phyloP scores from a whole-genome alignment of 805 yeast species.

The Metschnikowia cerradonensis region DNA sequence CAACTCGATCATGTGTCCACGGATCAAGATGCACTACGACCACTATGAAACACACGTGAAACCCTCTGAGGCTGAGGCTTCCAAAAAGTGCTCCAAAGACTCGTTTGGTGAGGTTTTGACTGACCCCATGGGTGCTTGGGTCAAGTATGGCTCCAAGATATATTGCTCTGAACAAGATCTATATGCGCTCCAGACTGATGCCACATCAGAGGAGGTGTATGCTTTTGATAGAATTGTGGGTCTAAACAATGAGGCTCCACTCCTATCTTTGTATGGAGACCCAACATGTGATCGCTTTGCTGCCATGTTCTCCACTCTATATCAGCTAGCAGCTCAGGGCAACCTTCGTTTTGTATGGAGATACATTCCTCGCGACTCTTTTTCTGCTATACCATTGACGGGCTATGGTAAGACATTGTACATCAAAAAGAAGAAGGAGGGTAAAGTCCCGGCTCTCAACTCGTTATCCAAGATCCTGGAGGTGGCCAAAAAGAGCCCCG shows the following conservation, averaged over 20 bases:
- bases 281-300: constrained; percentile 46
- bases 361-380: constrained; percentile 49
- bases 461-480: constrained; percentile 3
- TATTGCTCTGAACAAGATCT: constrained; percentile 70
- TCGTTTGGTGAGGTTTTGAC: constrained; percentile 29
- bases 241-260: constrained; percentile 40
- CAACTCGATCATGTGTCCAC: constrained; percentile 52
- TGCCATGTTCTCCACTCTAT: constrained; percentile 55
- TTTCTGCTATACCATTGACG: constrained; percentile 23
- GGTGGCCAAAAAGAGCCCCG: not conserved
- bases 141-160: constrained; percentile 46
- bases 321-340: constrained; percentile 55
- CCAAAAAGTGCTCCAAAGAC: constrained; percentile 24
- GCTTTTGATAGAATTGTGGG: constrained; percentile 70
- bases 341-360: constrained; percentile 76
- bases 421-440: constrained; percentile 5
- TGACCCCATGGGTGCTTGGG: constrained; percentile 39
- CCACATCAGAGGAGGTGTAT: constrained; percentile 16
- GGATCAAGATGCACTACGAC: constrained; percentile 60
- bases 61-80: constrained; percentile 21
- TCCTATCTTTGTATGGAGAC: constrained; percentile 67
- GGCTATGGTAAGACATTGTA: constrained; percentile 57
- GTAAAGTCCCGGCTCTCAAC: not conserved
- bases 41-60: constrained; percentile 38
- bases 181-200: constrained; percentile 65